These are phyloP conservation scores for Ettlia oleoabundans DNA, from an alignment of 139 green algal genomes.

Conservation along the genomic window DNA sequence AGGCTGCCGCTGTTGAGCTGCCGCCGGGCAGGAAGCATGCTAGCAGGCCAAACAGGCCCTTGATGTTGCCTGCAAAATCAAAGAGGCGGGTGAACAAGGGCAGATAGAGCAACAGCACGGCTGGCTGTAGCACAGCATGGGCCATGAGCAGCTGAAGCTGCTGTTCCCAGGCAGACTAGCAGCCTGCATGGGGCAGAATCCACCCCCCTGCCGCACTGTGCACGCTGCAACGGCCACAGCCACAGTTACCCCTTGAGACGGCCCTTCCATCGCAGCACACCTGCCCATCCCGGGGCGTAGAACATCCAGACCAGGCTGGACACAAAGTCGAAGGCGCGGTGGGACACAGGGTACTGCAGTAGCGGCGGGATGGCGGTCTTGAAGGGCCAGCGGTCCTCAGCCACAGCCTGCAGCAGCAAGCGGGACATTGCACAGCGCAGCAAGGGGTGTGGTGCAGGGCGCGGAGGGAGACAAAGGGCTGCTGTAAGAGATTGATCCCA, in stretches of 20 bases:
- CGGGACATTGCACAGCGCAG: too few relatives aligned
- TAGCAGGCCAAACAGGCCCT: conserved; percentile 38
- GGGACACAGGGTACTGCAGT: conserved; percentile 79
- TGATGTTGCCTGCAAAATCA: conserved; percentile 31
- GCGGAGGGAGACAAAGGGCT: neutral
- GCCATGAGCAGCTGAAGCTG: too few relatives aligned
- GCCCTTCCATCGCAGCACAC: neutral
- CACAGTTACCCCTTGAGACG: too few relatives aligned
- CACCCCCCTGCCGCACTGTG: too few relatives aligned
- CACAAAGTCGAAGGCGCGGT: conserved; percentile 78
- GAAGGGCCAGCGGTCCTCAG: conserved; percentile 84
- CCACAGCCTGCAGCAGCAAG: conserved; percentile 86
- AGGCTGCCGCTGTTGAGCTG: neutral
- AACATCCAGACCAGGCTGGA: conserved; percentile 87
- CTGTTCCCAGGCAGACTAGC: too few relatives aligned
- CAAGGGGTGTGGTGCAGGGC: neutral
- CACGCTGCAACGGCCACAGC: neutral
- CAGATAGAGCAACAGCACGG: too few relatives aligned
- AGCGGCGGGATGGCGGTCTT: conserved; percentile 88
- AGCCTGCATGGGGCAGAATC: too few relatives aligned
- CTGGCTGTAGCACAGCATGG: too few relatives aligned
- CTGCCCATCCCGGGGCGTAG: conserved; percentile 66
- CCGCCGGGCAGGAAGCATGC: conserved; percentile 34
- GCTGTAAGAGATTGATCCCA: too few relatives aligned
- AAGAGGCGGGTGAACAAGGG: too few relatives aligned